Base-by-base conservation (phyloP, 176 grass and related monocot species). In the Tillandsia fasciculata region DNA sequence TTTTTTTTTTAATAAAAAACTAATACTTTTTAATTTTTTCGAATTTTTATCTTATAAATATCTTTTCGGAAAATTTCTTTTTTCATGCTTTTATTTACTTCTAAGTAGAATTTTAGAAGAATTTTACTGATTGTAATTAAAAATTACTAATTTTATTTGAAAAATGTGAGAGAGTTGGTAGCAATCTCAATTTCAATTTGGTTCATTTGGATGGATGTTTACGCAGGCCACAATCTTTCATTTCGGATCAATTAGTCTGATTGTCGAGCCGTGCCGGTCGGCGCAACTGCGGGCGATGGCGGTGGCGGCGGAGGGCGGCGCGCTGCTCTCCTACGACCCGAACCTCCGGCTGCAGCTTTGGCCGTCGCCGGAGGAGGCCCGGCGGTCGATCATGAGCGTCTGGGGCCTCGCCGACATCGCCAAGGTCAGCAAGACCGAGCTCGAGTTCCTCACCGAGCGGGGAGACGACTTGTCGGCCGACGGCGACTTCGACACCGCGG, bases 371-470 rank as follows among this genome's bases (percentile, higher is more conserved):
- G 86, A 89, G 0, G 92, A 88, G 0, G 92, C 92, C 0, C 70
- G 92, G 1, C 9, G 64, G 0, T 86, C 86, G 3, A 96, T 96
- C 47, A 58, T 84, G 57, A 85, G 81, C 70, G 92, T 96, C 29
- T 96, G 92, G 92, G 89, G 87, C 73, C 86, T 89, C 70, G 88
- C 92, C 0, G 88, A 96, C 23, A 89, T 96, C 70, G 91, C 91
- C 66, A 96, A 91, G 88, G 92, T 76, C 71, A 26, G 1, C 26
- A 17, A 53, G 9, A 2, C 52, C 15, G 52, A 56, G 15, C 52
- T 56, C 10, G 15, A n/a, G 15, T 13, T 5, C 52, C 15, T n/a
- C 52, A n/a, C 52, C 27, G 88, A 96, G 27, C 88, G 91, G 8
- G 88, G 89, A 78, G 88, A 91, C 0, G 81, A 86, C 0, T 96